These are phyloP conservation scores for Globisporangium abappressorium DNA, from an alignment of 352 stramenopile species.

Conservation along the genomic window DNA sequence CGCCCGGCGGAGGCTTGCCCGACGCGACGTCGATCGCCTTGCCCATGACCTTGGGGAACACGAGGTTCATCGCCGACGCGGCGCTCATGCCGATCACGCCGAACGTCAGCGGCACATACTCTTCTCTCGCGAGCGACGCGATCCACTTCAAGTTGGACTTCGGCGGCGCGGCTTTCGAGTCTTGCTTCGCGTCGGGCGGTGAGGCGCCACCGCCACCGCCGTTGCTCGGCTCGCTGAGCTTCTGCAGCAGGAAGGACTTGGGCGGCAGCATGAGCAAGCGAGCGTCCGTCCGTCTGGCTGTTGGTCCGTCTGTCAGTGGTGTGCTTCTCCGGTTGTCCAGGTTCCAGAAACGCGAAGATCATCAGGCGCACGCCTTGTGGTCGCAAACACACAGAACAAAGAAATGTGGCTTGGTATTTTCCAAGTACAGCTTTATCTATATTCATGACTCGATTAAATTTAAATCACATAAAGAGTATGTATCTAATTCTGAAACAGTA, in stretches of 20 bases:
- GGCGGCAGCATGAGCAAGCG: constrained; percentile 44
- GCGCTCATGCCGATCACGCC: constrained; percentile 81
- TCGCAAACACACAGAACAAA: not conserved
- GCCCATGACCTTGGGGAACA: constrained; percentile 88
- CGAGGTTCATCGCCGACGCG: constrained; percentile 84
- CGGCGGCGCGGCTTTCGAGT: constrained; percentile 7
- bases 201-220: constrained; percentile 15
- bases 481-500: not conserved
- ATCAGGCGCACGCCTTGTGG: not conserved
- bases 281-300: not conserved
- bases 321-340: not conserved
- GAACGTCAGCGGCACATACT: constrained; percentile 59
- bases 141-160: constrained; percentile 66
- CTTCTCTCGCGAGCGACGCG: constrained; percentile 58
- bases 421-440: not conserved
- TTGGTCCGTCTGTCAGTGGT: constrained; percentile 4
- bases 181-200: not conserved
- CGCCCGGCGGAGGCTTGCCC: constrained; percentile 62
- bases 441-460: not conserved
- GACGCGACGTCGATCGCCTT: constrained; percentile 86
- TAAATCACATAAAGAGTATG: too few species aligned
- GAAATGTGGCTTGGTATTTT: not conserved
- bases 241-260: constrained; percentile 70
- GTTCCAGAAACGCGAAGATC: constrained; percentile 15
- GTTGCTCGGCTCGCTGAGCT: constrained; percentile 39